Evolutionary conservation across 148 eudicot genomes (phyloP).

Genomic region (Amaranthus cruentus): DNA sequence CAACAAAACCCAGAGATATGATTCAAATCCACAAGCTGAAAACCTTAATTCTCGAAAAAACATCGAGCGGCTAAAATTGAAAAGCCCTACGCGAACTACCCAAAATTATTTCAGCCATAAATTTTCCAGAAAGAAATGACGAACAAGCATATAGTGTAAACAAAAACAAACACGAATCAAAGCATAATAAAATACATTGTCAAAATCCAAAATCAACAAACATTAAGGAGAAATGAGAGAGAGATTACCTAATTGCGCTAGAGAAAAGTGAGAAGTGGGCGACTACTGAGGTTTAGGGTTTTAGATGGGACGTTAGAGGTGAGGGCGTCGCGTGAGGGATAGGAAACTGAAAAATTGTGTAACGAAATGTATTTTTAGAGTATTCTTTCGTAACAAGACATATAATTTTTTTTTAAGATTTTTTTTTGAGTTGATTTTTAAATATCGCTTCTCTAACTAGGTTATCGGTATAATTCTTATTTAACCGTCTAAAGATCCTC

Average conservation of each 20-base stretch:
- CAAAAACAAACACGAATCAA: not conserved
- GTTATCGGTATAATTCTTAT: too few relatives aligned
- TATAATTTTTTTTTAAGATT: too few relatives aligned
- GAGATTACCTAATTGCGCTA: slow-evolving; percentile 12
- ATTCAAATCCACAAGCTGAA: not conserved
- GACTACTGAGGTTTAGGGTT: slow-evolving; percentile 24
- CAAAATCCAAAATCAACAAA: not conserved
- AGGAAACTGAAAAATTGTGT: too few relatives aligned
- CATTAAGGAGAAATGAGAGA: not conserved
- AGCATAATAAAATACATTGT: not conserved
- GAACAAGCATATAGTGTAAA: too few relatives aligned
- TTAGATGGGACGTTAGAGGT: not conserved
- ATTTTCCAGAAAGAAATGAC: not conserved
- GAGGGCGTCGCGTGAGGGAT: not conserved
- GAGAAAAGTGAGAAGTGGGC: not conserved
- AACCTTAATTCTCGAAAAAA: too few relatives aligned
- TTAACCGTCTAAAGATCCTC: too few relatives aligned
- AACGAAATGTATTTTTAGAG: too few relatives aligned
- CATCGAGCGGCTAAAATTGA: too few relatives aligned
- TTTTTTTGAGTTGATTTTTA: too few relatives aligned
- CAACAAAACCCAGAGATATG: not conserved
- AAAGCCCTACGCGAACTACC: not conserved
- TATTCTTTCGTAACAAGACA: too few relatives aligned
- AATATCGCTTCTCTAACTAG: too few relatives aligned
- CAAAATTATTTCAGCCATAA: not conserved